Conservation (phyloP, 1,139 yeast genomes). For the Saccharomyces hybrid region DNA sequence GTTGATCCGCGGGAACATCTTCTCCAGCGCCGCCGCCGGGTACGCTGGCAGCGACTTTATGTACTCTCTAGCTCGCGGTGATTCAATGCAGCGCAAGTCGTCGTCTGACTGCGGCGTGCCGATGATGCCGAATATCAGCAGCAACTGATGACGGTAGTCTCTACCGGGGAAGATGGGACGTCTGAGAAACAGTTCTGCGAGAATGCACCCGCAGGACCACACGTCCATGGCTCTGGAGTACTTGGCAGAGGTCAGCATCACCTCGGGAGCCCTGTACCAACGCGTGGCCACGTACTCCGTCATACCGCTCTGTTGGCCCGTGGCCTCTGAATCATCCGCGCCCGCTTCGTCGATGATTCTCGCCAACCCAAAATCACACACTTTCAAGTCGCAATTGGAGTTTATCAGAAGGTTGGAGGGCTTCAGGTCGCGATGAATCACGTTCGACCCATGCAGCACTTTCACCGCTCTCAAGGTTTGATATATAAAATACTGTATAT, state of each 20-base stretch:
- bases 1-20: slow-evolving; percentile 47
- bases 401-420: slow-evolving; percentile 83
- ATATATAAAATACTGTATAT: slow-evolving; percentile 85
- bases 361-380: slow-evolving; percentile 94
- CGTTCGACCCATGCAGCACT: slow-evolving; percentile 85
- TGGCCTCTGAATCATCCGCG: slow-evolving; percentile 15
- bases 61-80: slow-evolving; percentile 81
- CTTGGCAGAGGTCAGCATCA: slow-evolving; percentile 88
- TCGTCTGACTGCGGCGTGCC: slow-evolving; percentile 75
- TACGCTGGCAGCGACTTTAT: slow-evolving; percentile 64
- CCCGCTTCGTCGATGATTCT: slow-evolving; percentile 35
- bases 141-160: slow-evolving; percentile 85
- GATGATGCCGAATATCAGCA: slow-evolving; percentile 77
- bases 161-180: slow-evolving; percentile 90
- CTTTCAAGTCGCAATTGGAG: slow-evolving; percentile 87
- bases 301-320: slow-evolving; percentile 45
- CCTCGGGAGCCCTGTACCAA: slow-evolving; percentile 97
- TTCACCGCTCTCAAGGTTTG: slow-evolving; percentile 87
- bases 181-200: slow-evolving; percentile 85
- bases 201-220: slow-evolving; percentile 95
- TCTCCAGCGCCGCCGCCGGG: slow-evolving; percentile 47
- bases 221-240: slow-evolving; percentile 93
- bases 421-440: slow-evolving; percentile 86
- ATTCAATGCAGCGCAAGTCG: slow-evolving; percentile 72
- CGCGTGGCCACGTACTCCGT: slow-evolving; percentile 97